These are phyloP conservation scores for Colletotrichum eleusines DNA, from an alignment of 2,329 filamentous ascomycete species.

Conservation along the genomic window DNA sequence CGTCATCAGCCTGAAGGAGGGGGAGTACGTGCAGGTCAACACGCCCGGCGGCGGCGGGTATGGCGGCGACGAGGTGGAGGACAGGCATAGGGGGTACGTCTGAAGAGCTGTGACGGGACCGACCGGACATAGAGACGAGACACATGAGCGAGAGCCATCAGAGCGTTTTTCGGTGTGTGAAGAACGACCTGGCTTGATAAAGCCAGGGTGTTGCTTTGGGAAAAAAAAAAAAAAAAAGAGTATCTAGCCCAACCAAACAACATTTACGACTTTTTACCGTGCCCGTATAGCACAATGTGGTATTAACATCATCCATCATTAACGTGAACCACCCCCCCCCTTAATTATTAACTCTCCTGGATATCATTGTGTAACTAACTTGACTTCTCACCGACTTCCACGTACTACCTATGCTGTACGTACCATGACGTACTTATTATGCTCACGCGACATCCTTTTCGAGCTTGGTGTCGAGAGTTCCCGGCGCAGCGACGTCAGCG, in stretches of 20 bases:
- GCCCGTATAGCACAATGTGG: neutral
- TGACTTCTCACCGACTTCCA: neutral
- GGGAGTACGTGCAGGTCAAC: constrained; percentile 53
- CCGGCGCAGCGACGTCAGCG: constrained; percentile 69
- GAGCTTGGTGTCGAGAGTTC: constrained; percentile 28
- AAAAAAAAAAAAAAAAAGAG: neutral
- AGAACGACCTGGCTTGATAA: neutral
- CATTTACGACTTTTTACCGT: neutral
- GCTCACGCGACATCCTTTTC: constrained; percentile 25
- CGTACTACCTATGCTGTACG: neutral
- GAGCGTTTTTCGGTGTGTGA: neutral
- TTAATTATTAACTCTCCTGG: neutral
- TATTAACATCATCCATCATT: constrained; percentile 29
- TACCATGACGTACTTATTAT: no score
- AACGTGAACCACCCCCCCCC: neutral
- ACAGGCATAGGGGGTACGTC: constrained; percentile 35
- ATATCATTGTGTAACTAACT: constrained; percentile 23
- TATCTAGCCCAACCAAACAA: neutral
- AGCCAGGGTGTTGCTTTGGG: neutral
- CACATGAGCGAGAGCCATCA: neutral
- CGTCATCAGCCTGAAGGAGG: constrained; percentile 48
- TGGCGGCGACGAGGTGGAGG: constrained; percentile 34
- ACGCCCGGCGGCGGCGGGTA: constrained; percentile 52
- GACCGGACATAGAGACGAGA: neutral
- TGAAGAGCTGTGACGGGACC: neutral